A percentile compares a stretch with the other conserved stretches of the same genome.
These are phyloP conservation scores for sorghum (Sorghum bicolor) DNA, from an alignment of 176 grass and related monocot genomes.

Conservation along the genomic window Sorghum_bicolor_NCBIv3 NC_012875.2:55740001-55740500, in stretches of 20 bases:
- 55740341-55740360: background rate
- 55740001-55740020: background rate
- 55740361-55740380: background rate
- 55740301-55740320: background rate
- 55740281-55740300: background rate
- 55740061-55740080: background rate
- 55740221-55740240: background rate
- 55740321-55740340: background rate
- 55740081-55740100: background rate
- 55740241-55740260: background rate
- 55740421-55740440: background rate
- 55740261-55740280: background rate
- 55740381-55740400: background rate
- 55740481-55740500: background rate
- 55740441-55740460: background rate
- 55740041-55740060: background rate
- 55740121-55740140: slow-evolving; percentile 12
- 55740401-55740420: background rate
- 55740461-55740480: background rate
- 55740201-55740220: slow-evolving; percentile 29
- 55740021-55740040: background rate
- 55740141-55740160: slow-evolving; percentile 9
- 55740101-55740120: background rate
- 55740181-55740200: slow-evolving; percentile 30
- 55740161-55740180: background rate